Conservation (phyloP, 208 protist species). For the Acanthamoeba royreba region DNA sequence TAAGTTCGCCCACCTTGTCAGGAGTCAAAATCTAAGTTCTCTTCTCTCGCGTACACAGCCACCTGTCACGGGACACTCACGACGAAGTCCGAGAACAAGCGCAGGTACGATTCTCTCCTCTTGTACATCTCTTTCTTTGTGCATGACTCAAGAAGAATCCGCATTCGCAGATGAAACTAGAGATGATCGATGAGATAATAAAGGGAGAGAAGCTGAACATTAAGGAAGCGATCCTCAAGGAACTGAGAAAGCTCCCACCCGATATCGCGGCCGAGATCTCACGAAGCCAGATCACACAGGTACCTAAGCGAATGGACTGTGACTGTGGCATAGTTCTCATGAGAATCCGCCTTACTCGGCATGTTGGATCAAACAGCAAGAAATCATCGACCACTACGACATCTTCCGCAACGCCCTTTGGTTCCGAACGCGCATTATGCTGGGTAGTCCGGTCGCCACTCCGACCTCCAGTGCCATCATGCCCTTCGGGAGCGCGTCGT, state of each 20-base stretch:
- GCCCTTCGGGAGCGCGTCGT: not conserved
- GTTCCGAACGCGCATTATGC: not conserved
- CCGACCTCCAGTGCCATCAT: not conserved
- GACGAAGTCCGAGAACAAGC: not conserved
- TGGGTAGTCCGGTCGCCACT: not conserved
- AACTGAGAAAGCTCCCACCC: not conserved
- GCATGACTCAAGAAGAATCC: not conserved
- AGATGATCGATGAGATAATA: not conserved
- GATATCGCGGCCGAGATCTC: not conserved
- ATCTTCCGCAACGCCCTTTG: slow-evolving; percentile 5
- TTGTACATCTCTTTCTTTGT: not conserved
- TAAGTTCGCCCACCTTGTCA: too few species aligned
- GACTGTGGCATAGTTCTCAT: not conserved
- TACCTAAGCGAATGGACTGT: not conserved
- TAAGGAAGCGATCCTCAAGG: not conserved
- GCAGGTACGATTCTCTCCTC: not conserved
- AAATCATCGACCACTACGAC: slow-evolving; percentile 1
- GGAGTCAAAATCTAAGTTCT: too few species aligned
- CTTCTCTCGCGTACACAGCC: too few species aligned
- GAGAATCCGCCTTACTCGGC: not conserved
- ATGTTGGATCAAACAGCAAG: not conserved
- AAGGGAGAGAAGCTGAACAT: not conserved
- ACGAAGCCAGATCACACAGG: not conserved
- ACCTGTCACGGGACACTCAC: not conserved
- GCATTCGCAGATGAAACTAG: not conserved